phyloP scores from a whole-genome alignment of 208 protist genomes.

The Trichomonas gallinae region DNA sequence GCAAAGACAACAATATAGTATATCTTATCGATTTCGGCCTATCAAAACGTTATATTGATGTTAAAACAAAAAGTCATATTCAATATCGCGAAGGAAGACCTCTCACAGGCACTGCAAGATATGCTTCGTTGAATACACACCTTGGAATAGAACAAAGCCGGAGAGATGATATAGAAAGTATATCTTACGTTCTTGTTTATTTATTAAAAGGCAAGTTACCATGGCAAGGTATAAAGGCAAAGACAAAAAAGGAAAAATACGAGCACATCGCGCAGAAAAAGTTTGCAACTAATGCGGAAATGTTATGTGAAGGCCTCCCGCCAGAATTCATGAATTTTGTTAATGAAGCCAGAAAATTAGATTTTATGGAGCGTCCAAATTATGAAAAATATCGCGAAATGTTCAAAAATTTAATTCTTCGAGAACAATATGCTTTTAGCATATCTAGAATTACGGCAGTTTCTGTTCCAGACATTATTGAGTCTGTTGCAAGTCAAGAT shows the following conservation, averaged over 20 bases:
- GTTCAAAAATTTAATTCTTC: not conserved
- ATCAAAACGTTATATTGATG: not conserved
- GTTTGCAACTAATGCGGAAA: not conserved
- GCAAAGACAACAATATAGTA: constrained; percentile 50
- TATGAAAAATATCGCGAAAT: constrained; percentile 6
- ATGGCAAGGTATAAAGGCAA: constrained; percentile 30
- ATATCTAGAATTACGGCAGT: not conserved
- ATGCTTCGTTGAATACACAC: constrained; percentile 31
- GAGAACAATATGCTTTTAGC: not conserved
- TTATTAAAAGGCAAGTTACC: constrained; percentile 24
- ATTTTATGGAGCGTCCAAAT: constrained; percentile 26
- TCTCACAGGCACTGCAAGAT: constrained; percentile 30
- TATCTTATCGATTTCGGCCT: constrained; percentile 9
- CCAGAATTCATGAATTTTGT: constrained; percentile 14
- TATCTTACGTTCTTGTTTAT: constrained; percentile 31
- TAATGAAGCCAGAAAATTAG: not conserved
- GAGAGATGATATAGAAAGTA: constrained; percentile 31
- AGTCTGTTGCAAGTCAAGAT: not conserved
- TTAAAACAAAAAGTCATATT: not conserved
- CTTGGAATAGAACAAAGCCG: constrained; percentile 26
- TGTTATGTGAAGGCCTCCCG: constrained; percentile 27
- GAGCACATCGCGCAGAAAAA: constrained; percentile 21
- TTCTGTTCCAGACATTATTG: not conserved
- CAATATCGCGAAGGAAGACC: not conserved
- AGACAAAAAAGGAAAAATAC: constrained; percentile 17